Conservation (phyloP, 164 flowering plant genomes). For the Euptelea pleiosperma region DNA sequence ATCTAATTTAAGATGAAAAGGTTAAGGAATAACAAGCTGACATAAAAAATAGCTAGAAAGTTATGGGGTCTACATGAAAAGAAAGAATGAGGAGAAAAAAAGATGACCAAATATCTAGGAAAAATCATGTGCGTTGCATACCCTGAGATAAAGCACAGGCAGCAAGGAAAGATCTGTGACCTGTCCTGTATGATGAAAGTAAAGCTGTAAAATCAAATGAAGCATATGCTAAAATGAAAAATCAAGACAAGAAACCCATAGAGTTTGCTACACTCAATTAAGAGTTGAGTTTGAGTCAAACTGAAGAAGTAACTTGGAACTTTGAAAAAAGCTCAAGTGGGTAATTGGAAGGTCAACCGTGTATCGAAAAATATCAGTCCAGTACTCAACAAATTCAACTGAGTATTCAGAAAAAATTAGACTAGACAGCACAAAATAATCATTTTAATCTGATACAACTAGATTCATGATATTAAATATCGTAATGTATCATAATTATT, state of each 20-base stretch:
- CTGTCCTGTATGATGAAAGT: slow-evolving; percentile 22
- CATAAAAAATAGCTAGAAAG: neutral
- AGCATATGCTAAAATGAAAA: neutral
- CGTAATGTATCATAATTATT: too few species aligned
- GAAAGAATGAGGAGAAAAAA: neutral
- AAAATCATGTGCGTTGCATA: slow-evolving; percentile 14
- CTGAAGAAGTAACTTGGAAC: too few species aligned
- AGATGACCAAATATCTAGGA: neutral
- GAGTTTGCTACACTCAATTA: neutral
- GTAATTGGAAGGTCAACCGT: too few species aligned
- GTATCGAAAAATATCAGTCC: too few species aligned
- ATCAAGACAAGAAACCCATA: neutral
- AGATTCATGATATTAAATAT: too few species aligned
- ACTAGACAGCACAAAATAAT: too few species aligned
- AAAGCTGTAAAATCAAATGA: slow-evolving; percentile 3
- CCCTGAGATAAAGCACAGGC: slow-evolving; percentile 35
- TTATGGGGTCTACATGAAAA: neutral
- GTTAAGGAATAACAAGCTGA: neutral
- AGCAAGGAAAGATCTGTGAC: slow-evolving; percentile 12
- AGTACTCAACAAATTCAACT: too few species aligned
- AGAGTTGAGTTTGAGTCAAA: neutral
- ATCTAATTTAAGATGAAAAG: slow-evolving; percentile 15
- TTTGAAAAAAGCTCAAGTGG: too few species aligned
- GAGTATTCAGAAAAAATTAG: too few species aligned
- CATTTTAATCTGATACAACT: too few species aligned